Conservation (phyloP, 768 basidiomycete genomes). For the Suillus placidus region DNA sequence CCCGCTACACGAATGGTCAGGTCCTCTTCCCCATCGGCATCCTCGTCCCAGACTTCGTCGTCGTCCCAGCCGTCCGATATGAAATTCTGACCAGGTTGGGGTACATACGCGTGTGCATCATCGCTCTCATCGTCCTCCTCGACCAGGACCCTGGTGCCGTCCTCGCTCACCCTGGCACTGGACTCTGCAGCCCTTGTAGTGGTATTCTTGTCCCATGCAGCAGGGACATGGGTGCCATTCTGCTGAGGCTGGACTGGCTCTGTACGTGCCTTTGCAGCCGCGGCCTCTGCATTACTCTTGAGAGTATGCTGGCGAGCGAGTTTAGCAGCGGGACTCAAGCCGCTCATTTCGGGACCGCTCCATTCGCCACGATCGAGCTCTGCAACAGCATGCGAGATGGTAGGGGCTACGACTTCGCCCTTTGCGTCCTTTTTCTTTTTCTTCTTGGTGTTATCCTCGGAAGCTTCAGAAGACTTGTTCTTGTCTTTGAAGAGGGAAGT, state of each 20-base stretch:
- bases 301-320: constrained; percentile 91
- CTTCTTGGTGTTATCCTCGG: constrained; percentile 44
- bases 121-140: constrained; percentile 73
- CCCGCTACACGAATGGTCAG: constrained; percentile 66
- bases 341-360: constrained; percentile 61
- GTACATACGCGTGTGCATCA: constrained; percentile 42
- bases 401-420: constrained; percentile 64
- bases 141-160: constrained; percentile 63
- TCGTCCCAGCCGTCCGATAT: constrained; percentile 75
- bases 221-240: constrained; percentile 49
- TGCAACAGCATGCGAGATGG: constrained; percentile 80
- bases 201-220: constrained; percentile 86
- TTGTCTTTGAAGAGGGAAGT: constrained; percentile 94
- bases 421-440: constrained; percentile 61
- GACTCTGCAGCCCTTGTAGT: constrained; percentile 53
- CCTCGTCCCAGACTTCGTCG: constrained; percentile 76
- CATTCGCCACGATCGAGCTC: constrained; percentile 75
- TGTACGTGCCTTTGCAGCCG: constrained; percentile 39
- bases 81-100: constrained; percentile 40
- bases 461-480: constrained; percentile 43
- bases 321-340: constrained; percentile 87
- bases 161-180: constrained; percentile 58
- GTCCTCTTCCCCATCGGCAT: constrained; percentile 59
- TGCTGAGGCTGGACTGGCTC: constrained; percentile 29
- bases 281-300: constrained; percentile 68